A percentile compares a stretch with the other conserved stretches of the same genome.
Conservation (phyloP, 306 rosid species). For the Cicer arietinum region DNA sequence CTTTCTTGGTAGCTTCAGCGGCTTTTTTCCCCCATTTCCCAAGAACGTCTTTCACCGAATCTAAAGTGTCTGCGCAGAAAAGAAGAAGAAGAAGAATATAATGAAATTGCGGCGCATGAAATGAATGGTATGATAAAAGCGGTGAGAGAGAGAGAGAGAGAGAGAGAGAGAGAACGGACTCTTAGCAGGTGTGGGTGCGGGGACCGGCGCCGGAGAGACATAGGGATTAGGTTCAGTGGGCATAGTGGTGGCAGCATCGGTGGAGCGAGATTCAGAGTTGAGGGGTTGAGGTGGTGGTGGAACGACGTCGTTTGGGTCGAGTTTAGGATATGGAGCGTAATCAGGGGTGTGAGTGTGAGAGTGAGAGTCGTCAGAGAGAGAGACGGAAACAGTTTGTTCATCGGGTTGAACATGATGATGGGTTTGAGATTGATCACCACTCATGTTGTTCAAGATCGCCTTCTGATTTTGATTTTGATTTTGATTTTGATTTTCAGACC, state of each 20-base stretch:
- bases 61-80: conserved; percentile 63
- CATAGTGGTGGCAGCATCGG: conserved; percentile 69
- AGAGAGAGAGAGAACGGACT: conserved; percentile 40
- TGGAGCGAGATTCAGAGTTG: conserved; percentile 51
- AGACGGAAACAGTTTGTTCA: background rate
- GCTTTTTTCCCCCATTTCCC: conserved; percentile 97
- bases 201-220: conserved; percentile 63
- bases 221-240: conserved; percentile 85
- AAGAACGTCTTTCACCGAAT: conserved; percentile 78
- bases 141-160: background rate
- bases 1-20: conserved; percentile 89
- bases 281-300: conserved; percentile 42
- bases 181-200: conserved; percentile 56
- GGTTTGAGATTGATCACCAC: conserved; percentile 7
- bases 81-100: too few relatives aligned
- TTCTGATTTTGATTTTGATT: background rate
- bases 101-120: background rate
- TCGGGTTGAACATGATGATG: conserved; percentile 3
- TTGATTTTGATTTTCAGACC: background rate
- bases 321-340: conserved; percentile 82
- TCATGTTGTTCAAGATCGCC: conserved; percentile 27
- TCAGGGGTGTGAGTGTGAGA: conserved; percentile 63
- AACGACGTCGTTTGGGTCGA: conserved; percentile 67
- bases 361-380: background rate
- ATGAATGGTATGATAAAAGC: background rate